Base-by-base conservation (phyloP, 306 rosid genomes). In the Quercus suber region DNA sequence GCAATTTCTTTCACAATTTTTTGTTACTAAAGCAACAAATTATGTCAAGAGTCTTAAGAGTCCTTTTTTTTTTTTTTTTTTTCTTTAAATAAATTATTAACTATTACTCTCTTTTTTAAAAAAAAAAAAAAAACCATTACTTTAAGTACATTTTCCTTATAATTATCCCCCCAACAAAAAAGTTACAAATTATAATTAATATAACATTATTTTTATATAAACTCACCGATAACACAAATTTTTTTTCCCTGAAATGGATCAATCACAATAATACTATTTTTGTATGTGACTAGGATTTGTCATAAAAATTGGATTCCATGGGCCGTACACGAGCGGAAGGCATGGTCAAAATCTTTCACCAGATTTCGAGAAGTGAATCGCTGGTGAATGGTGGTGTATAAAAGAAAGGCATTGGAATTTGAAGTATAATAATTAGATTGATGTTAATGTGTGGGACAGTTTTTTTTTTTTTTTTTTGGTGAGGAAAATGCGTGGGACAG, bases 361-460 rank as follows among this genome's bases (percentile, higher is more conserved):
- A 81, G 55, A 56, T 78, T 82, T 49, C 55, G 55, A 27, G 78
- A 68, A 52, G 61, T 18, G 49, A 41, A 71, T 25, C 27, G 30
- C 8, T 68, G 55, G 85, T 53, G 88, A 67, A 41, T 41, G 45
- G 45, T 41, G 45, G 45, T 41, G 12, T 41, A 8, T 49, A 41
- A 86, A 87, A 80, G 80, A 85, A 73, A 84, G 83, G 76, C 88
- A 76, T 92, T 76, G 94, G 93, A 89, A 90, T 90, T 92, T 88
- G 91, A 86, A 61, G 64, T 60, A 23, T 69, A 84, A 79, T 87
- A 79, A 81, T 80, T 78, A 77, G 81, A 73, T 43, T 65, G 76
- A 64, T 83, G 82, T 10, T 49, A 49, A 49, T 45, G 25, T 77
- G 74, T 4, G 19, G 68, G 85, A 80, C 83, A 68, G 33, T 71